Conservation (phyloP, 345 rosid species). For the Boechera retrofracta region DNA sequence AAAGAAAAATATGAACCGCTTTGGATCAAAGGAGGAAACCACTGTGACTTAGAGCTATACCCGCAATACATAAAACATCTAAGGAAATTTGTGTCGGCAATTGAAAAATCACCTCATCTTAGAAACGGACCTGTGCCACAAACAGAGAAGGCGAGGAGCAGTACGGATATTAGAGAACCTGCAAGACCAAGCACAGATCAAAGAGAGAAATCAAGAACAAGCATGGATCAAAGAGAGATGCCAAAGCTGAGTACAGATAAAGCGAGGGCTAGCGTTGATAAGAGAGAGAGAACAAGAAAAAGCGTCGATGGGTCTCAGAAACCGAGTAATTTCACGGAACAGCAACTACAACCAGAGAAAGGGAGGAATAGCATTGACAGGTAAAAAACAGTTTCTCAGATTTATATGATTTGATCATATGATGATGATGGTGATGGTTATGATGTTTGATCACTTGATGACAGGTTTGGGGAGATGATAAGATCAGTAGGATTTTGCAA, state of each 20-base stretch:
- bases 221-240: slow-evolving; percentile 68
- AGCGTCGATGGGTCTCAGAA: slow-evolving; percentile 56
- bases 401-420: slow-evolving; percentile 1
- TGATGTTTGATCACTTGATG: slow-evolving; percentile 31
- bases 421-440: neutral
- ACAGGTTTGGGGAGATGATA: slow-evolving; percentile 85
- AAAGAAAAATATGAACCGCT: slow-evolving; percentile 89
- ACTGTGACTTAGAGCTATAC: slow-evolving; percentile 80
- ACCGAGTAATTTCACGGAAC: slow-evolving; percentile 48
- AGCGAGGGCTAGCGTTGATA: slow-evolving; percentile 56
- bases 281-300: slow-evolving; percentile 57
- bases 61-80: slow-evolving; percentile 90
- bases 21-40: slow-evolving; percentile 94
- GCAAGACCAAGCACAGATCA: slow-evolving; percentile 54
- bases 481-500: slow-evolving; percentile 90
- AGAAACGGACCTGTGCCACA: slow-evolving; percentile 45
- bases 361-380: slow-evolving; percentile 83
- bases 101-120: slow-evolving; percentile 59
- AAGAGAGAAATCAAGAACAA: slow-evolving; percentile 66
- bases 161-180: slow-evolving; percentile 68
- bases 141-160: slow-evolving; percentile 58
- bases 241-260: slow-evolving; percentile 54
- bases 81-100: slow-evolving; percentile 78
- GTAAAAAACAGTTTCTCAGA: slow-evolving; percentile 47
- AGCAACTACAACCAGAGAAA: slow-evolving; percentile 57